phyloP scores from a whole-genome alignment of 1,284 basidiomycete genomes.

The Gomphus bonarii region DNA sequence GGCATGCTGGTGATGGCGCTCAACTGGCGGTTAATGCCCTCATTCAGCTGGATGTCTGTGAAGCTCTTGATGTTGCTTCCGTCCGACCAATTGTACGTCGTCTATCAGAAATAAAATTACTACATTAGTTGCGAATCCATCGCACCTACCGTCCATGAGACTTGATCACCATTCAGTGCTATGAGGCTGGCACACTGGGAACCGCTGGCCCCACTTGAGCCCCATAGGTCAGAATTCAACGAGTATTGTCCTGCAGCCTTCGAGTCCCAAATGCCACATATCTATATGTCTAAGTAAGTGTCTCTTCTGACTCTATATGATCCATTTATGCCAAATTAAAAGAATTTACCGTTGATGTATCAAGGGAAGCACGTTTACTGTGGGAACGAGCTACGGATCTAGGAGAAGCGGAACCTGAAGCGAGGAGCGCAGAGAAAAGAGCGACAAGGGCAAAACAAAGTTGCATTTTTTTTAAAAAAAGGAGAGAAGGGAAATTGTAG shows the following conservation, averaged over 20 bases:
- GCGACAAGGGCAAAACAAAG: neutral
- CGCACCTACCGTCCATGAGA: slow-evolving; percentile 33
- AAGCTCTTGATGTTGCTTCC: slow-evolving; percentile 46
- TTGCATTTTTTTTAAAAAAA: neutral
- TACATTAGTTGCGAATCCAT: neutral
- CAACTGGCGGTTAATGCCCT: slow-evolving; percentile 42
- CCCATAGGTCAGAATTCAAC: slow-evolving; percentile 21
- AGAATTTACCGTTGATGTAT: slow-evolving; percentile 1
- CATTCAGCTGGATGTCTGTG: slow-evolving; percentile 44
- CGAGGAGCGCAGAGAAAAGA: neutral
- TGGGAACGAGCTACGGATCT: no score
- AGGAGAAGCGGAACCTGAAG: neutral
- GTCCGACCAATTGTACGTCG: slow-evolving; percentile 44
- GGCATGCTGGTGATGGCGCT: slow-evolving; percentile 43
- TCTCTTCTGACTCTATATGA: neutral
- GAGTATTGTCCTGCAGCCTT: slow-evolving; percentile 34
- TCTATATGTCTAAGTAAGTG: neutral
- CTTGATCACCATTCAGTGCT: slow-evolving; percentile 33
- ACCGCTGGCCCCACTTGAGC: slow-evolving; percentile 37
- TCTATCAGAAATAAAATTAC: slow-evolving; percentile 15
- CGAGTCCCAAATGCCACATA: slow-evolving; percentile 43
- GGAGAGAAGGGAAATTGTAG: neutral
- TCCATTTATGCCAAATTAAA: neutral
- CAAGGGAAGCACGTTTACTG: neutral
- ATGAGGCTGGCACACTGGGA: slow-evolving; percentile 43